Percentiles rank a stretch among this genome's conserved stretches.
phyloP scores from a whole-genome alignment of 495 filamentous ascomycete genomes.

The Lasiosphaeriaceae sp. region DNA sequence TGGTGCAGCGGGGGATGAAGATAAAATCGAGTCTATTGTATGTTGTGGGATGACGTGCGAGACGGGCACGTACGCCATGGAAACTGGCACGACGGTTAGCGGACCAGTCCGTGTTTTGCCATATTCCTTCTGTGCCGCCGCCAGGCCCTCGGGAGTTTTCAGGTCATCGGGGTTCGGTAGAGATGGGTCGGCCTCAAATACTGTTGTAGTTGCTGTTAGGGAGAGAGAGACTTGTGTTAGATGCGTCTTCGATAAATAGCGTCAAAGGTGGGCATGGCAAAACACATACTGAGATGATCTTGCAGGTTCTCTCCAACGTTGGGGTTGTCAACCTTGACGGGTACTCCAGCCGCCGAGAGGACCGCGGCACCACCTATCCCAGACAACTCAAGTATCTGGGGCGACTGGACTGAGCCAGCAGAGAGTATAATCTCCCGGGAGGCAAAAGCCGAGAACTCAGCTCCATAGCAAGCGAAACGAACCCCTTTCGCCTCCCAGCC shows the following conservation, averaged over 20 bases:
- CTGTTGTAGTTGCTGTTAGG: constrained; percentile 38
- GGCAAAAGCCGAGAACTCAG: constrained; percentile 24
- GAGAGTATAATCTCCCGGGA: constrained; percentile 50
- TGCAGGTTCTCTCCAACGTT: constrained; percentile 56
- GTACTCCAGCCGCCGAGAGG: constrained; percentile 40
- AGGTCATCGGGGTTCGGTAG: constrained; percentile 40
- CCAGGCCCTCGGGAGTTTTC: constrained; percentile 9
- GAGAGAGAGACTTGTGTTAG: not conserved
- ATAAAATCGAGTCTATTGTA: constrained; percentile 8
- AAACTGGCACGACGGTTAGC: constrained; percentile 27
- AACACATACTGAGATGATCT: constrained; percentile 46
- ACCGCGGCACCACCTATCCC: constrained; percentile 46
- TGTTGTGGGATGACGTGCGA: constrained; percentile 29
- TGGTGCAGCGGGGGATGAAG: not conserved
- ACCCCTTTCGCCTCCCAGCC: constrained; percentile 42
- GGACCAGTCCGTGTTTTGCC: constrained; percentile 12
- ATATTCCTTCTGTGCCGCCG: constrained; percentile 20
- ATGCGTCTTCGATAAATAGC: not conserved
- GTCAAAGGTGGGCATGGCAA: not conserved
- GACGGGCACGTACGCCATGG: constrained; percentile 46
- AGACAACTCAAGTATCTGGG: constrained; percentile 55
- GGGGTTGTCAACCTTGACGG: constrained; percentile 39
- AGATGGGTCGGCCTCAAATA: constrained; percentile 46
- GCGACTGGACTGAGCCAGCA: constrained; percentile 48
- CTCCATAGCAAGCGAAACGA: constrained; percentile 34